phyloP scores from a whole-genome alignment of 176 grass and related monocot species.

The Chloris gayana region DNA sequence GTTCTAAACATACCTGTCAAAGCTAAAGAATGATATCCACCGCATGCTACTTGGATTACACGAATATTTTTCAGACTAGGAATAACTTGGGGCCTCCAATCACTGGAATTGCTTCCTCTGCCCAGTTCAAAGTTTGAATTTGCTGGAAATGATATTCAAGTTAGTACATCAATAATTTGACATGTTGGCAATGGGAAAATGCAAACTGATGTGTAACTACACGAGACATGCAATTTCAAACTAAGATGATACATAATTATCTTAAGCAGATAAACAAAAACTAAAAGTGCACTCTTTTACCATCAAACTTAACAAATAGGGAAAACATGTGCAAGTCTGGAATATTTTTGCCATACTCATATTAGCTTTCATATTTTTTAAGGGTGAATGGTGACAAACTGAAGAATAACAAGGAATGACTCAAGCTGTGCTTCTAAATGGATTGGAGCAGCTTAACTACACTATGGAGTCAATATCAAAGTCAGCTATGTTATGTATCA shows the following conservation, averaged over 20 bases:
- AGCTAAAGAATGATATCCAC: conserved; percentile 97
- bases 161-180: conserved; percentile 14
- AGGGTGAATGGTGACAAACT: background rate
- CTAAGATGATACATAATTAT: background rate
- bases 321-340: background rate
- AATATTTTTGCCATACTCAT: background rate
- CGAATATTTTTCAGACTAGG: conserved; percentile 57
- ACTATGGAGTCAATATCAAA: background rate
- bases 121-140: conserved; percentile 95
- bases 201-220: conserved; percentile 6
- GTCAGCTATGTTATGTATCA: background rate
- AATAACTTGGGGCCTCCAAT: conserved; percentile 86
- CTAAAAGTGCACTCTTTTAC: background rate
- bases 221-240: conserved; percentile 28
- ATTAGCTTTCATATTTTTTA: background rate
- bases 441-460: background rate
- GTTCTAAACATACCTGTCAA: conserved; percentile 49
- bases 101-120: conserved; percentile 75
- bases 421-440: background rate
- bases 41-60: conserved; percentile 78
- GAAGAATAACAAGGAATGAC: conserved; percentile 1
- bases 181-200: background rate
- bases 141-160: conserved; percentile 58
- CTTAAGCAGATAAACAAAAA: background rate
- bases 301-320: background rate